Conservation (phyloP, 2,329 filamentous ascomycete genomes). For the Pyrenophora teres region DNA sequence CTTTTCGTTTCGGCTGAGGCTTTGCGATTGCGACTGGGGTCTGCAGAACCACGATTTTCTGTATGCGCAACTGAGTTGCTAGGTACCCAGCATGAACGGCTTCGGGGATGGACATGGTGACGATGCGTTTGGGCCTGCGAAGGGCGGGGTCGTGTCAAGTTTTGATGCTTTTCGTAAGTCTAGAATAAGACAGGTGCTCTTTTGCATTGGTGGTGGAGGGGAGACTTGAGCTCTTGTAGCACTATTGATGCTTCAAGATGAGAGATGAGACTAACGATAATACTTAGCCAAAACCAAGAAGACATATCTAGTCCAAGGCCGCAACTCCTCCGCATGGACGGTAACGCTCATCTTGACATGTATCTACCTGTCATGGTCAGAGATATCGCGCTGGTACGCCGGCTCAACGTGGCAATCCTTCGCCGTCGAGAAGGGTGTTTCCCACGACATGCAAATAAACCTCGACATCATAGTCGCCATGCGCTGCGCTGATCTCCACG, state of each 20-base stretch:
- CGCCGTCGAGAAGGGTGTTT: conserved; percentile 88
- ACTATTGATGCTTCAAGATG: not conserved
- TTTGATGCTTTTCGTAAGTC: conserved; percentile 96
- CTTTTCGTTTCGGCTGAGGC: conserved; percentile 7
- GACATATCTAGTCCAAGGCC: conserved; percentile 83
- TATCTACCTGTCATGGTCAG: conserved; percentile 73
- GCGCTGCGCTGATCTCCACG: conserved; percentile 83
- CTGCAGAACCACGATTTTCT: conserved; percentile 24
- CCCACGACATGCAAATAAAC: conserved; percentile 89
- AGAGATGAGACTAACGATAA: conserved; percentile 13
- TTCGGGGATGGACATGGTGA: conserved; percentile 73
- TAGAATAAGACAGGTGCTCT: not conserved
- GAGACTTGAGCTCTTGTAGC: conserved; percentile 2
- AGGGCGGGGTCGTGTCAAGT: conserved; percentile 65
- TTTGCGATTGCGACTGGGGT: conserved; percentile 24
- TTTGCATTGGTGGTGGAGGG: not conserved
- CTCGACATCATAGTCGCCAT: conserved; percentile 91
- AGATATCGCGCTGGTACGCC: conserved; percentile 80
- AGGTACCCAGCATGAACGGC: conserved; percentile 69
- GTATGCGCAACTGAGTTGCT: conserved; percentile 22
- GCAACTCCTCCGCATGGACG: conserved; percentile 92
- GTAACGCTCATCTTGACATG: conserved; percentile 78
- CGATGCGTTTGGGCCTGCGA: conserved; percentile 76
- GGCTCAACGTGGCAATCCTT: conserved; percentile 88
- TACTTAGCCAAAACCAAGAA: conserved; percentile 89